Evolutionary conservation across 768 basidiomycete species (phyloP).

Genomic region (Agaricus subrufescens): DNA sequence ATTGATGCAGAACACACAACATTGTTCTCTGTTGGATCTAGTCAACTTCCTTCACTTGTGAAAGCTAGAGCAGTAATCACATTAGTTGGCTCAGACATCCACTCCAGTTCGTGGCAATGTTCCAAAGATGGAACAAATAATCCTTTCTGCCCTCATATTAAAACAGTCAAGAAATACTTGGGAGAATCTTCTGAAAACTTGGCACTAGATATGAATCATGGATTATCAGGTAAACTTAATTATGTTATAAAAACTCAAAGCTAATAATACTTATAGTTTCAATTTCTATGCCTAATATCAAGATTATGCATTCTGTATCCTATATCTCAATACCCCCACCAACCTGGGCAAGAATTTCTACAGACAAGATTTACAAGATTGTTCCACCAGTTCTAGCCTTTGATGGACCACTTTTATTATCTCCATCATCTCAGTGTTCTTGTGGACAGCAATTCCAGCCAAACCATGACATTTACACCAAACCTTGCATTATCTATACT

Average conservation of each 20-base stretch:
- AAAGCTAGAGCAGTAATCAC: not conserved
- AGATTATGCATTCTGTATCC: not conserved
- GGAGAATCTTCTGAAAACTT: not conserved
- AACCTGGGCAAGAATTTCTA: not conserved
- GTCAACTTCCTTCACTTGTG: no score
- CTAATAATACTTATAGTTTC: not conserved
- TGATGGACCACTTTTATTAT: not conserved
- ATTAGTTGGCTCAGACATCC: not conserved
- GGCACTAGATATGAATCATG: not conserved
- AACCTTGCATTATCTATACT: constrained; percentile 13
- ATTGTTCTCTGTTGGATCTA: no score
- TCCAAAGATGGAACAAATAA: not conserved
- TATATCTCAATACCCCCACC: not conserved
- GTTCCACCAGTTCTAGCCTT: not conserved
- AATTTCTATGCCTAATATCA: not conserved
- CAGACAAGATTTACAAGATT: not conserved
- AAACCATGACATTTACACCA: not conserved
- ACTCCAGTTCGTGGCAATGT: not conserved
- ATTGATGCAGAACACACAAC: no score
- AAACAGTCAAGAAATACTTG: not conserved
- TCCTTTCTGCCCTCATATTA: not conserved
- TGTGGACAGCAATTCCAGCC: not conserved
- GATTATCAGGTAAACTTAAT: not conserved
- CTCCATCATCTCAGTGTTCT: not conserved
- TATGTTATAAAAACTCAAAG: not conserved